These are phyloP conservation scores for Starmerella etchellsii DNA, from an alignment of 805 yeast genomes.

Conservation along the genomic window DNA sequence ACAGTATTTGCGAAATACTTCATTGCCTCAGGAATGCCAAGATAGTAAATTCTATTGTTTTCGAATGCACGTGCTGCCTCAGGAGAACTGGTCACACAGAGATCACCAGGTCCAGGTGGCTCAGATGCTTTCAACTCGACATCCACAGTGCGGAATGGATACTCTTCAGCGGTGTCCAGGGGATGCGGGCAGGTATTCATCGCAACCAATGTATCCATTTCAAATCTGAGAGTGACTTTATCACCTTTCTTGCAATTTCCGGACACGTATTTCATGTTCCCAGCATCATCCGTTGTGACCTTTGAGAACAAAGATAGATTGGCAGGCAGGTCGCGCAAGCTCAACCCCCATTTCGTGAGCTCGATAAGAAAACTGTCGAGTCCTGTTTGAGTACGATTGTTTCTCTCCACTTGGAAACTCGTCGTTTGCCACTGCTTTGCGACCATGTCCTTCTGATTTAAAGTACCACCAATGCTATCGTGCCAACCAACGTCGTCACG, in stretches of 20 bases:
- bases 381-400: conserved; percentile 8
- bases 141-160: conserved; percentile 6
- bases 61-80: conserved; percentile 8
- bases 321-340: conserved; percentile 8
- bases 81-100: conserved; percentile 2
- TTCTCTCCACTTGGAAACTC: conserved; percentile 4
- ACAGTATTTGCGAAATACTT: neutral
- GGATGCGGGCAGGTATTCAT: conserved; percentile 13
- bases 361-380: conserved; percentile 8
- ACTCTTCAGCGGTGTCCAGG: conserved; percentile 6
- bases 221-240: conserved; percentile 6
- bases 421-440: conserved; percentile 7
- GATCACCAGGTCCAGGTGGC: neutral
- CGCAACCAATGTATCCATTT: conserved; percentile 9
- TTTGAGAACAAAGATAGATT: conserved; percentile 7
- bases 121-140: conserved; percentile 1
- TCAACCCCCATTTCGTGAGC: conserved; percentile 9
- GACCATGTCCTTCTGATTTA: conserved; percentile 4
- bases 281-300: neutral
- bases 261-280: conserved; percentile 1
- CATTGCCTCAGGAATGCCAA: neutral
- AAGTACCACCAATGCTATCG: conserved; percentile 10
- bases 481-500: conserved; percentile 10
- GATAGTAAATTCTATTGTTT: conserved; percentile 9
- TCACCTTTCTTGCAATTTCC: conserved; percentile 1